Evolutionary conservation across 306 rosid genomes (phyloP), one percentile per base, ranked within the genome.

Genomic region (Inga oerstediana): DNA sequence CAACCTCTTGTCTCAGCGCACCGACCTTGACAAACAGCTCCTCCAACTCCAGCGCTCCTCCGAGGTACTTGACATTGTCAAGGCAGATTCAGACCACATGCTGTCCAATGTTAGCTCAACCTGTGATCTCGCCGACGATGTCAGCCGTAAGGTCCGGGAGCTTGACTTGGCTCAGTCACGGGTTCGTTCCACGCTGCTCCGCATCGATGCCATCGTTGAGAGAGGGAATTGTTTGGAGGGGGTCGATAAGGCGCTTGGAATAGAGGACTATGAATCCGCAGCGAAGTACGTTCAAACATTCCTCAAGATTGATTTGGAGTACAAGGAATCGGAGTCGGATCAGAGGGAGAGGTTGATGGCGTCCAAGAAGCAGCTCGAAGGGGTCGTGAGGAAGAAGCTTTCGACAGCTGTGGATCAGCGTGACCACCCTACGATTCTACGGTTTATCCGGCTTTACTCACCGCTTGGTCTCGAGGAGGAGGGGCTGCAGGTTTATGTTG

Each of bases 111-210:
- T 87, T 14, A 32, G 84, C n/a, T 84, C 90, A 69, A 87, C 90
- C 13, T 87, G 84, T 10, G 75, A 84, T 70, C 88, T 87, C 41
- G 88, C 90, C 41, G 90, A 84, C 44, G 85, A 43, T 48, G 90
- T 87, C 66, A 87, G 90, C 76, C 77, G 90, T 78, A 95, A 95
- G 85, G 98, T 95, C 48, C 93, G 99, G 4, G 97, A 95, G 78
- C 98, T 95, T 75, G 99, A 95, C 85, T 84, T 96, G 16, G 98
- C 98, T 0, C 97, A 96, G 79, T 96, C 99, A 24, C 94, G 94
- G 30, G 99, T 96, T 65, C 83, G 87, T 5, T 83, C 93, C 82
- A 92, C 98, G 32, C 91, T 96, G 37, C 93, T 84, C 67, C 94
- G 97, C 46, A 88, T 96, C 52, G 98, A 96, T 69, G 96, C 99